A percentile compares a stretch with the other conserved stretches of the same genome.
Evolutionary conservation across 2,329 filamentous ascomycete species (phyloP).

Genomic region (Alternaria sp.): DNA sequence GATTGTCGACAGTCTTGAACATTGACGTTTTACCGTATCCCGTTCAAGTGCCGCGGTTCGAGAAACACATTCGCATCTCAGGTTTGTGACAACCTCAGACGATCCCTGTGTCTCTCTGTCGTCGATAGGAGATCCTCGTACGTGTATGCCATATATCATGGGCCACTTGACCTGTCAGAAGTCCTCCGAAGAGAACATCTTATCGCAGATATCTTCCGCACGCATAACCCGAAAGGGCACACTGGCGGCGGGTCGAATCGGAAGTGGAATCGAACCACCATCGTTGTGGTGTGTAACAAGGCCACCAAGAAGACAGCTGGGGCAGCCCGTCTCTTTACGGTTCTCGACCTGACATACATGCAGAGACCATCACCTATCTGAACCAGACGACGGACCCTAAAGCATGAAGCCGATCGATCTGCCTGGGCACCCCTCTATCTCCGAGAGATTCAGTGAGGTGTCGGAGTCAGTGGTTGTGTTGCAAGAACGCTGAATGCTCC

Average conservation of each 20-base stretch:
- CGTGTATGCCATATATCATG: no score
- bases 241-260: background rate
- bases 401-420: background rate
- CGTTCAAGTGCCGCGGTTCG: no score
- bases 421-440: background rate
- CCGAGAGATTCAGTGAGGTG: background rate
- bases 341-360: background rate
- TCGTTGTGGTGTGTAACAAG: background rate
- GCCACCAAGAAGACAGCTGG: background rate
- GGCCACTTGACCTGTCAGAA: no score
- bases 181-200: background rate
- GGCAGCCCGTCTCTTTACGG: no score
- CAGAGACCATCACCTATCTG: background rate
- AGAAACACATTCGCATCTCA: no score
- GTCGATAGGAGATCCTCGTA: no score
- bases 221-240: background rate
- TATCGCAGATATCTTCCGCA: background rate
- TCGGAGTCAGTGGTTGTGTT: no score
- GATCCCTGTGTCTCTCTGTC: no score
- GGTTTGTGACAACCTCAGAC: no score
- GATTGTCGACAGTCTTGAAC: background rate
- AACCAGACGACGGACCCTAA: conserved; percentile 1
- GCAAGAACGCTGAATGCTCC: no score
- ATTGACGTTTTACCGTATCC: no score
- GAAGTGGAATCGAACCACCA: background rate